These are phyloP conservation scores for Penicillium fimorum DNA, from an alignment of 495 filamentous ascomycete species.

Conservation along the genomic window DNA sequence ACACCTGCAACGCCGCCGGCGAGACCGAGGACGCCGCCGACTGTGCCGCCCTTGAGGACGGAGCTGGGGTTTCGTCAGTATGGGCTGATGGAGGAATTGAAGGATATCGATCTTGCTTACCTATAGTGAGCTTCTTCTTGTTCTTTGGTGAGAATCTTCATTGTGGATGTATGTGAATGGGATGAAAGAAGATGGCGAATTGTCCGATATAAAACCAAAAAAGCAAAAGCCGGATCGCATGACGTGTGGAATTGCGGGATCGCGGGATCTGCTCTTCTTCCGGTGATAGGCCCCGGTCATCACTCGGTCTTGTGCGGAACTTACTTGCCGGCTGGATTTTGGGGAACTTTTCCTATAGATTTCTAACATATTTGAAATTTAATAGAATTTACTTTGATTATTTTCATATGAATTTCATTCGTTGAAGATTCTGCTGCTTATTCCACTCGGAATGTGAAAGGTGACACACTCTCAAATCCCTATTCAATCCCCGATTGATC, in stretches of 20 bases:
- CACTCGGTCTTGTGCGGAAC: constrained; percentile 23
- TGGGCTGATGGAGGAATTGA: constrained; percentile 15
- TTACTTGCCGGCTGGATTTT: not conserved
- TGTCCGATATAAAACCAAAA: constrained; percentile 14
- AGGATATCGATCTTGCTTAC: constrained; percentile 33
- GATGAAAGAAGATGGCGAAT: constrained; percentile 4
- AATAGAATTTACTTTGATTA: not conserved
- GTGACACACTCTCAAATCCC: constrained; percentile 6
- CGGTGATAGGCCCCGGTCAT: constrained; percentile 17
- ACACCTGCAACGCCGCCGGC: constrained; percentile 64
- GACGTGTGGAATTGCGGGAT: constrained; percentile 19
- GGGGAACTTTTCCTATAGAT: not conserved
- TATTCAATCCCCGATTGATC: constrained; percentile 13
- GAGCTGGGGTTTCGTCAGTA: constrained; percentile 43
- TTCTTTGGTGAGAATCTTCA: constrained; percentile 95
- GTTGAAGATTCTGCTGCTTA: constrained; percentile 6
- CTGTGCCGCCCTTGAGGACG: constrained; percentile 74
- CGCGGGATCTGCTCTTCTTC: constrained; percentile 26
- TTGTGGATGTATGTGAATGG: constrained; percentile 38
- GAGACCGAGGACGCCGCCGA: constrained; percentile 67
- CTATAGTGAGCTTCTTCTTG: constrained; percentile 71
- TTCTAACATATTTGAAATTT: not conserved
- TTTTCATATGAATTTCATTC: not conserved
- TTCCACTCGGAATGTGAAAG: constrained; percentile 6
- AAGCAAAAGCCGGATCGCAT: constrained; percentile 35